Base-by-base conservation (phyloP, 2,329 filamentous ascomycete genomes). In the Botryotinia globosa region DNA sequence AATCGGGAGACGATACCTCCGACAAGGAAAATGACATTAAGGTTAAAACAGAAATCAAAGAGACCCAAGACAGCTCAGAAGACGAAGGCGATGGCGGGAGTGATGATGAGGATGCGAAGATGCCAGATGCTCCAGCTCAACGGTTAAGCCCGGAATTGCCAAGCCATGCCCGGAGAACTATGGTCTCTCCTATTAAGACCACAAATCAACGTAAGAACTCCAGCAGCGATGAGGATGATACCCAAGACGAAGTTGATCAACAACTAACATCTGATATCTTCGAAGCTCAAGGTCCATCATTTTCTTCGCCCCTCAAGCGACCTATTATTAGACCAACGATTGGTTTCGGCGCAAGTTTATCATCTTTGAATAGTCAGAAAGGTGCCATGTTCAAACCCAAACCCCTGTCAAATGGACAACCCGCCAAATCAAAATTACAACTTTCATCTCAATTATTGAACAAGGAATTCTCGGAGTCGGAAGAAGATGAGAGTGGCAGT, bases 231-330 rank as follows among this genome's bases (percentile, higher is more conserved):
- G 66, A 62, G 42, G 69, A 72, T 54, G 74, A 73, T 71, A 78
- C 75, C 66, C 77, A 79, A 76, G 75, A 77, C 45, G 77, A 79
- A 73, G 71, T 79, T 72, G 76, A 78, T 66, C 74, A 75, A 42
- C 77, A 79, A 77, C 77, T 79, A 74, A 79, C 77, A 42, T 78
- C 77, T 74, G 76, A 75, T 75, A 68, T 78, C 48, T 74, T 74
- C 76, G 75, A 79, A 79, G 77, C 71, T 69, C 62, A 65, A 37
- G 61, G 39, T 20, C 32, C 45, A 29, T 37, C 58, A 29, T 66
- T 67, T 37, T 69, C 71, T 59, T 63, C 71, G 56, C 62, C 58
- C 29, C 14, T 56, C 6, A 70, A 73, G 1, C 74, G 75, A 22
- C 69, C 77, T 48, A 76, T 73, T 2, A 75, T 75, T 45, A 73